Conservation (phyloP, 2,329 filamentous ascomycete species). For the Stagonosporopsis tanaceti region DNA sequence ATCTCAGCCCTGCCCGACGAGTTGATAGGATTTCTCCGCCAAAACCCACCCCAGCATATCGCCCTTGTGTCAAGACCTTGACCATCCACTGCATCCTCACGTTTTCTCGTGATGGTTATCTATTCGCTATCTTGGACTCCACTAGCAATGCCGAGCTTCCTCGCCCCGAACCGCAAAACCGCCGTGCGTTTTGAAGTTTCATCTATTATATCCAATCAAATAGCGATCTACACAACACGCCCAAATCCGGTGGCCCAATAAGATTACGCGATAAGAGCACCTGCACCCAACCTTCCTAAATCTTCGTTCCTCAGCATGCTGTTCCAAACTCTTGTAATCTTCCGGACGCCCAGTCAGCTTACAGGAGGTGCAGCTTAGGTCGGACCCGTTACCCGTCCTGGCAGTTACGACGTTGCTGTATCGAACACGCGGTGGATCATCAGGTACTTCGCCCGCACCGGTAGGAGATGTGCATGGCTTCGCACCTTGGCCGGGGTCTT, state of each 20-base stretch:
- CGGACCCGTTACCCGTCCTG: slow-evolving; percentile 37
- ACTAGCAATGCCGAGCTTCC: slow-evolving; percentile 19
- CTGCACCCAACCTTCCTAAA: slow-evolving; percentile 24
- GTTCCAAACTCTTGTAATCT: slow-evolving; percentile 30
- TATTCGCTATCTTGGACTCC: slow-evolving; percentile 32
- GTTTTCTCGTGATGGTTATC: slow-evolving; percentile 24
- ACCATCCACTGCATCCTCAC: slow-evolving; percentile 22
- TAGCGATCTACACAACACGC: slow-evolving; percentile 26
- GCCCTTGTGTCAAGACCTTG: slow-evolving; percentile 1
- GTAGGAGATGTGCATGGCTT: slow-evolving; percentile 27
- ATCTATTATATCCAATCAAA: slow-evolving; percentile 37
- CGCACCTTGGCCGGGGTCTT: slow-evolving; percentile 26
- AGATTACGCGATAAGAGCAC: slow-evolving; percentile 40
- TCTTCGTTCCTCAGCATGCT: slow-evolving; percentile 16
- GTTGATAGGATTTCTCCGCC: slow-evolving; percentile 7
- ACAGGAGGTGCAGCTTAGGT: slow-evolving; percentile 33
- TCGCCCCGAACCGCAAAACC: slow-evolving; percentile 32
- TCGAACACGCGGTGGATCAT: slow-evolving; percentile 21
- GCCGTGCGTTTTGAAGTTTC: slow-evolving; percentile 24
- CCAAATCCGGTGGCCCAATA: slow-evolving; percentile 35
- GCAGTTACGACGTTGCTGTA: slow-evolving; percentile 33
- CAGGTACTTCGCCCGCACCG: slow-evolving; percentile 30
- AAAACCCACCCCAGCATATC: background rate
- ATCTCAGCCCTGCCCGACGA: slow-evolving; percentile 3
- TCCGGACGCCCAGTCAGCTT: slow-evolving; percentile 26